Conservation (phyloP, 2,329 filamentous ascomycete genomes). For the Cladosporium halotolerans region DNA sequence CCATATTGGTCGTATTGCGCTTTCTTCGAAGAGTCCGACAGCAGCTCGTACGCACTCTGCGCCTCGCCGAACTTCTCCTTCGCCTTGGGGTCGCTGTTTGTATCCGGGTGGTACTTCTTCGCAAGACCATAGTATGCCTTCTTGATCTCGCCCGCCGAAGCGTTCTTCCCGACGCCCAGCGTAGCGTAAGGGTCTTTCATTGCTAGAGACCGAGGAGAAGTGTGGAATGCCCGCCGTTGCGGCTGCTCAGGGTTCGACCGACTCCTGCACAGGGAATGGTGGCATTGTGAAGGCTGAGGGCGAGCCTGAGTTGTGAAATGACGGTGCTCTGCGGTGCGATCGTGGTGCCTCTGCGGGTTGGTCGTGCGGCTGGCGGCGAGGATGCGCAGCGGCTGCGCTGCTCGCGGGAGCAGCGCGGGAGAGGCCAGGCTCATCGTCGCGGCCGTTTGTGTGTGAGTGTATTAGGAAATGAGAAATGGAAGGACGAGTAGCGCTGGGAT, state of each 20-base stretch:
- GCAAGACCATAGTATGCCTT: constrained; percentile 97
- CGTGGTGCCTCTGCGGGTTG: constrained; percentile 9
- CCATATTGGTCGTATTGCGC: constrained; percentile 90
- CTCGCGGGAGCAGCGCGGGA: constrained; percentile 29
- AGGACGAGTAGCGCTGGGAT: background rate
- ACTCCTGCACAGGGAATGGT: constrained; percentile 13
- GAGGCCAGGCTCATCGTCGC: constrained; percentile 31
- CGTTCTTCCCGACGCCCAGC: constrained; percentile 74
- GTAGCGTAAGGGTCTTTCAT: constrained; percentile 77
- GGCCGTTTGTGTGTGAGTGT: background rate
- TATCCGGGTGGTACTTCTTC: constrained; percentile 97
- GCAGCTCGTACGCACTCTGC: constrained; percentile 86
- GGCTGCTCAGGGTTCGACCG: constrained; percentile 21
- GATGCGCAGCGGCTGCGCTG: constrained; percentile 29
- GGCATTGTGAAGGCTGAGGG: constrained; percentile 13
- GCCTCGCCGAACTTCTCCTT: constrained; percentile 94
- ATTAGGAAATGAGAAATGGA: background rate
- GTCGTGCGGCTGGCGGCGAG: constrained; percentile 27
- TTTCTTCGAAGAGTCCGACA: constrained; percentile 89
- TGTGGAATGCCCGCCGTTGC: constrained; percentile 47
- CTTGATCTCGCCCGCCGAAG: constrained; percentile 85
- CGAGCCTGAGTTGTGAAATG: constrained; percentile 13
- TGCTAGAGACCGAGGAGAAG: constrained; percentile 46
- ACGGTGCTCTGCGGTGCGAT: constrained; percentile 13
- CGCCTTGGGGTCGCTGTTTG: constrained; percentile 88